Evolutionary conservation across 2,329 filamentous ascomycete genomes (phyloP), one percentile per base, ranked within the genome.

Genomic region (Beauveria scarabaeidicola): DNA sequence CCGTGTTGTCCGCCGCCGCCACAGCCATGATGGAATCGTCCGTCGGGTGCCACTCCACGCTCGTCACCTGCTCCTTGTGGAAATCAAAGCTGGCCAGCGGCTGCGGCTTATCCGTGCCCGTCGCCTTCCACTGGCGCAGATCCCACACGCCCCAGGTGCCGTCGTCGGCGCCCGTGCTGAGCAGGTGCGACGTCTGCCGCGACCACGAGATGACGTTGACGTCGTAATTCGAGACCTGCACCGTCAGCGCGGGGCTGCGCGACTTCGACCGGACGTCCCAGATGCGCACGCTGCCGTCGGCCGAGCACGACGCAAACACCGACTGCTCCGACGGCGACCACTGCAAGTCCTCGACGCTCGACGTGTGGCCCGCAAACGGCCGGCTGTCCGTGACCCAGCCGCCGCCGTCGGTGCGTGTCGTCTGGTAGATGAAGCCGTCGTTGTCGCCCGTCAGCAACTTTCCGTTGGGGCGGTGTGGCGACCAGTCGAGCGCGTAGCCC

Each of bases 141-240:
- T 99, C 94, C 94, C 94, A 99, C 25, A 97, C 92, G 1, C 83
- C 91, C 91, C 93, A 97, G 57, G 88, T 86, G 41, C 94, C 94
- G 70, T 97, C 91, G 69, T 99, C 94, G 63, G 90, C 91, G 48
- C 94, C 94, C 0, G 92, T 91, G 1, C 93, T 93, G 40, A 99
- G 85, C 40, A 99, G 83, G 73, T 97, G 91, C 23, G 86, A 84
- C 1, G 92, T 96, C 74, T 92, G 87, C 48, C 83, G 84, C 41
- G 91, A 96, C 94, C 94, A 99, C 62, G 89, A 94, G 76, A 97
- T 88, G 63, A 99, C 94, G 71, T 99, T 99, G 69, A 97, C 90
- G 69, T 99, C 94, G 53, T 86, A 86, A 59, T 84, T 79, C 70
- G 89, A 94, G 64, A 94, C 87, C 70, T 91, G 84, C 61, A 97